These are phyloP conservation scores for Gloeophyllum trabeum DNA, from an alignment of 768 basidiomycete genomes.

Conservation along the genomic window DNA sequence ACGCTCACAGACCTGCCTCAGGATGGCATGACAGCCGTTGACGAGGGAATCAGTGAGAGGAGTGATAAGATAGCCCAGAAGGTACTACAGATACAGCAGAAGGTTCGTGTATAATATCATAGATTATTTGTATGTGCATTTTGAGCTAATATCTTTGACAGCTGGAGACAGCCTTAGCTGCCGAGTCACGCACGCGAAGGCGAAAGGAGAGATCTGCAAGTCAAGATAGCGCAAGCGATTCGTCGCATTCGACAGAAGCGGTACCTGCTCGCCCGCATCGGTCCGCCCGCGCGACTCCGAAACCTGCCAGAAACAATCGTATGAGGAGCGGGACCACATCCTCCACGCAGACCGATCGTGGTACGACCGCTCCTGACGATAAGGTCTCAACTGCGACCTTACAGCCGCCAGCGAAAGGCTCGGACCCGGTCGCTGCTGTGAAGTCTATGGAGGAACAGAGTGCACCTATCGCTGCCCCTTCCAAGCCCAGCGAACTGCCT, in stretches of 20 bases:
- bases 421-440: too few relatives aligned
- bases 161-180: slow-evolving; percentile 66
- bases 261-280: neutral
- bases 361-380: slow-evolving; percentile 2
- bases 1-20: slow-evolving; percentile 51
- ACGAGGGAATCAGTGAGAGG: slow-evolving; percentile 73
- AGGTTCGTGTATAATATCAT: slow-evolving; percentile 35
- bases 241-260: slow-evolving; percentile 9
- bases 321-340: slow-evolving; percentile 48
- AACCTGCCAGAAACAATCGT: slow-evolving; percentile 10
- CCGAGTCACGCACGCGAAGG: slow-evolving; percentile 38
- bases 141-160: slow-evolving; percentile 16
- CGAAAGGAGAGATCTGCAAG: slow-evolving; percentile 22
- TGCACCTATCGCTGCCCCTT: too few relatives aligned
- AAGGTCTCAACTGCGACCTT: too few relatives aligned
- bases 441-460: too few relatives aligned
- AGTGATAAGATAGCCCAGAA: slow-evolving; percentile 85
- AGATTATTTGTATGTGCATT: neutral
- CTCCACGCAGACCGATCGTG: slow-evolving; percentile 38
- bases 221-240: slow-evolving; percentile 37
- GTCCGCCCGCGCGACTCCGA: neutral
- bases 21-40: slow-evolving; percentile 79
- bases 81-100: slow-evolving; percentile 82
- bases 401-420: too few relatives aligned
- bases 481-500: slow-evolving; percentile 11